phyloP scores from a whole-genome alignment of 306 rosid genomes.

The Quercus rubra region DNA sequence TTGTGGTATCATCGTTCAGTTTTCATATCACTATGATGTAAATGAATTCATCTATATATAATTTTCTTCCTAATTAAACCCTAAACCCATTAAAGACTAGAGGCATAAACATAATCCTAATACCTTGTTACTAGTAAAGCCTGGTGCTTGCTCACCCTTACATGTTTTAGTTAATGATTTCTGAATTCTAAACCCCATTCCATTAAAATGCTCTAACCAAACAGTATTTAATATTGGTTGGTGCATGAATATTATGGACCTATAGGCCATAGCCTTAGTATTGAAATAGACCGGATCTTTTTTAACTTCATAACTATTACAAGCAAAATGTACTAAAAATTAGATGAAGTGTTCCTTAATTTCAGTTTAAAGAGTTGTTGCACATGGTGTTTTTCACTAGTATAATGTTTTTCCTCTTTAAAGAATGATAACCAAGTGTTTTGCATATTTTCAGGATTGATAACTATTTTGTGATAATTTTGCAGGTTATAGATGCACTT shows the following conservation, averaged over 20 bases:
- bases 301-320: neutral
- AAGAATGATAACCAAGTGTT: neutral
- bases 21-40: neutral
- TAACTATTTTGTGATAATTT: constrained; percentile 18
- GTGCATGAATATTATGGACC: neutral
- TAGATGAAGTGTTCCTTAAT: neutral
- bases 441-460: constrained; percentile 5
- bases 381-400: neutral
- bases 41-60: neutral
- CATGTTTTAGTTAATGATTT: neutral
- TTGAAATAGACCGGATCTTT: neutral
- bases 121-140: neutral
- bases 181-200: neutral
- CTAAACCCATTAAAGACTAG: neutral
- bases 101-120: too few relatives aligned
- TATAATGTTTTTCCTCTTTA: neutral
- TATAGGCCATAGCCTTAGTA: neutral
- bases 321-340: neutral
- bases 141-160: neutral
- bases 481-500: constrained; percentile 29
- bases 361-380: neutral
- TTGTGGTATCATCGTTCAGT: neutral
- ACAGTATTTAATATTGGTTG: neutral
- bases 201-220: neutral
- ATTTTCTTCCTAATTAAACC: neutral